Evolutionary conservation across 805 yeast species (phyloP), one percentile per base, ranked within the genome.

Genomic region (Ogataea minuta): DNA sequence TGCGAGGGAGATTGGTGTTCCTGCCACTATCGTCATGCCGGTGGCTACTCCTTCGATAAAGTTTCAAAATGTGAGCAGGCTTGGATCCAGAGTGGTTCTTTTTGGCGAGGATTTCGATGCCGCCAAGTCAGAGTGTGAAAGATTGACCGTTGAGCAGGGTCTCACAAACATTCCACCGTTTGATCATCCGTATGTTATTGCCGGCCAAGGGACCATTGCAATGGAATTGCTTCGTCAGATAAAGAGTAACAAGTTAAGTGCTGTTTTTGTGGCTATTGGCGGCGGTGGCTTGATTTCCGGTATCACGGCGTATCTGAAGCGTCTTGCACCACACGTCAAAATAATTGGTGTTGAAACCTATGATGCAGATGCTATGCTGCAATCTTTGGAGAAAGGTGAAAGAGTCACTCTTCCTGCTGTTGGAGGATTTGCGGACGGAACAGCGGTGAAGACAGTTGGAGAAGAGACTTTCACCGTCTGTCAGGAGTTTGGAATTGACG

Each of bases 11-110:
- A 69, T 93, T 56, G 83, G 82, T 19, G 88, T 93, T 37, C 93
- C 96, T 3, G 91, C 98, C 4, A 91, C 97, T 4, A 93, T 93
- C 38, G 98, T 93, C 31, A 93, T 93, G 99, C 99, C 99, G 2
- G 81, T 87, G 3, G 91, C 95, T 2, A 93, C 99, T 0, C 99
- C 99, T 2, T 80, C 91, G 10, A 95, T 93, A 67, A 93, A 93
- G 63, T 93, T 79, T 62, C 79, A 84, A 56, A 93, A 89, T 54
- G 99, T 95, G 17, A 76, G 91, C 9, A 71, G 99, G 55, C 67
- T 95, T 52, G 99, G 99, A 4, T 82, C 97, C 4, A 87, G 88
- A 57, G 98, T 95, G 28, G 96, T 93, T 0, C 72, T 93, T 8
- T 81, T 76, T 56, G 99, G 99, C 41, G 91, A 88, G 34, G 97